Base-by-base conservation (phyloP, 345 rosid genomes). In the Eucalyptus curtisii region DNA sequence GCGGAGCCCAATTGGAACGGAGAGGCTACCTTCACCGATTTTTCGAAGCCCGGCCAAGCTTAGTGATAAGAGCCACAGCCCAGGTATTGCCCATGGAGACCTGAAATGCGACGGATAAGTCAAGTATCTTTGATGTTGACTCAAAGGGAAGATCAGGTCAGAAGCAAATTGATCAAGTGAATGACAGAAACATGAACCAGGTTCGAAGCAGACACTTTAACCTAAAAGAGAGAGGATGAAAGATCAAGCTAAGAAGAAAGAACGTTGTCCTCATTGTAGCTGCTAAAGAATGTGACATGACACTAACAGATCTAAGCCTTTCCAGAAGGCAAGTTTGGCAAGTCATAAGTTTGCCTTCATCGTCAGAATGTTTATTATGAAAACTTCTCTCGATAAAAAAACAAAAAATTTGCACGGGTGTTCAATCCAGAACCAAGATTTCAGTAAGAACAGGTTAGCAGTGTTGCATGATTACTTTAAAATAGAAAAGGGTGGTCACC, bases 31-130 rank as follows among this genome's bases (percentile, higher is more conserved):
- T 86, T 91, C 88, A 81, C 90, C 91, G 89, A 94, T 93, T 89
- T 93, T 91, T 49, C 97, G 97, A 88, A 93, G 82, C 45, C 98
- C 97, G 3, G 96, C 90, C 86, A 96, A 93, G 25, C 94, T 95
- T 86, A 97, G 87, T 14, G 99, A 97, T 33, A 96, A 87, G 85
- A 96, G 94, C 97, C 98, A 96, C 19, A 94, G 90, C 90, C 96
- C 98, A 37, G 98, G 99, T 37, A 97, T 90, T 87, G 96, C 95
- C 93, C 89, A 89, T 42, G 90, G 89, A 86, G 96, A 96, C 93
- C 99, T 97, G 92, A 86, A 95, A 91, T 48, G 49, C 48, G 3
- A 42, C 10, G 5, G 22, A 49, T 19, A 33, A 87, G 49, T 42
- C 49, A 48, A 87, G 14, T 42, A 64, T 33, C 68, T 90, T 90